Evolutionary conservation across 768 basidiomycete genomes (phyloP), one percentile per base, ranked within the genome.

Genomic region (Boletus vinaceobasis): DNA sequence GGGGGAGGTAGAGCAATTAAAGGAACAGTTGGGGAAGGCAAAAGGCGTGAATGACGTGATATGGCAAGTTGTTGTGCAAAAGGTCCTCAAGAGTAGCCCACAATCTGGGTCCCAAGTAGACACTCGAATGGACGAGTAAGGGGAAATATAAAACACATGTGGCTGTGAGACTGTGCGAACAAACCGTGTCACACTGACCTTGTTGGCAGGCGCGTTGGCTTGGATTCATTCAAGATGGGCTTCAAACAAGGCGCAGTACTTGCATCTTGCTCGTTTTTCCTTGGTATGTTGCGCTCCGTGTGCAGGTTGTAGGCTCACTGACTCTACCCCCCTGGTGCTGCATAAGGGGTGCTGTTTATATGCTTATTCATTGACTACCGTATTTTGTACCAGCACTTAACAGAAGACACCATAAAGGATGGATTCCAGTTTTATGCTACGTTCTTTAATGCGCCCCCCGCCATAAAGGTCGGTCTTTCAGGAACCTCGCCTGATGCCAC

Each of bases 1-100:
- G 70, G 71, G 74, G 3, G 92, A 97, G 69, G 79, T 93, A 8
- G 77, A 76, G 47, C 72, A 69, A 26, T 70, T 96, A 53, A 81
- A 78, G 43, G 80, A 83, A 43, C 86, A 93, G 57, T 74, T 98
- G 7, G 82, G 83, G 27, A 86, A 84, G 66, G 95, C 95, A 5
- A 92, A 93, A 65, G 83, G 87, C n/a, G 79, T 97, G 55, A 98
- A 97, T 62, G 93, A 97, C 65, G 78, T 81, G 49, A 96, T 97
- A 87, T 97, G 95, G 95, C 87, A 90, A 60, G 82, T 79, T 3
- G 81, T 93, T 1, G 88, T 95, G 29, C 85, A 88, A 59, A 79
- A 74, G 43, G 71, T 85, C 14, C 72, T 87, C 3, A 66, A 70
- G n/a, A 40, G 57, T 15, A 19, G 36, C 17, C 15, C 52, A 10